Evolutionary conservation across 306 rosid genomes (phyloP), one percentile per base, ranked within the genome.

Genomic region (Lathyrus sativus): DNA sequence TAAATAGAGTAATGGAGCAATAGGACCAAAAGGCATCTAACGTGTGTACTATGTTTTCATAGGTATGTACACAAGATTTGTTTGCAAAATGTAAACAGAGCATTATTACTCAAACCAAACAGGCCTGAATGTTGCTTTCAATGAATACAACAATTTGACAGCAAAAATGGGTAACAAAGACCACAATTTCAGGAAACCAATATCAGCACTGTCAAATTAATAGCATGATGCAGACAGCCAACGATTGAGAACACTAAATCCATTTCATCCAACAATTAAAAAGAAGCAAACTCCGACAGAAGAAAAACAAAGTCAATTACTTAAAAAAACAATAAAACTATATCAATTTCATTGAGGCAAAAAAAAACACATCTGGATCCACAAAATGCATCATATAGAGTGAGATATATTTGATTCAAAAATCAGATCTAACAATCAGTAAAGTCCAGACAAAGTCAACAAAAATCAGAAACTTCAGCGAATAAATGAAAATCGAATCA

Each of bases 351-450:
- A 45, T 38, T 13, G 31, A 15, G 39, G 10, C 17, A 17, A 10
- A 7, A 7, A n/a, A n/a, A 4, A 7, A 2, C 6, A 17, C 42
- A n/a, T n/a, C 35, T 39, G 38, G 74, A 77, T 74, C 68, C 64
- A 45, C 9, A 12, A 6, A 9, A 67, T 8, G 56, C 7, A 4
- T 46, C 68, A 29, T 5, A 35, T 26, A 43, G n/a, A n/a, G 31
- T 33, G 22, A 17, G 14, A 58, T 6, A 18, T 6, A 6, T 29
- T 54, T 13, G 0, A 4, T 37, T 33, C 10, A 2, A 15, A 59
- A 49, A 14, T 19, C 56, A 72, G 15, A 76, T 68, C 44, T 65
- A 45, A 24, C 26, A 58, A 71, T 53, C 57, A 38, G 41, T 7
- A 37, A 11, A 12, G 14, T 13, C 44, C 11, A 17, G 57, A 49